These are phyloP conservation scores for Vachellia pachyceras DNA, from an alignment of 306 rosid genomes.

Conservation along the genomic window DNA sequence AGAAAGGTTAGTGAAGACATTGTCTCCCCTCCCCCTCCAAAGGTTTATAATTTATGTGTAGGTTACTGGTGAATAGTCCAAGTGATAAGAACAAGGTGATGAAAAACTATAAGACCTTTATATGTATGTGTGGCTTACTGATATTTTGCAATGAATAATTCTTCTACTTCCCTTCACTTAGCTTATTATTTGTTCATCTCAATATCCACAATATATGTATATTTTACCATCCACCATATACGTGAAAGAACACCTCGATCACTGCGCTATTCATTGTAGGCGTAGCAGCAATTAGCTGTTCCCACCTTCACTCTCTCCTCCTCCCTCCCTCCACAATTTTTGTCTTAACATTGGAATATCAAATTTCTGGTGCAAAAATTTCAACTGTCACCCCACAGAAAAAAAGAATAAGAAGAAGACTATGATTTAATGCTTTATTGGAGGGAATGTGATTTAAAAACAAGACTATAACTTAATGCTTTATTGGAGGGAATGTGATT, in stretches of 20 bases:
- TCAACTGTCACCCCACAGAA: not conserved
- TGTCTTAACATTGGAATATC: too few species aligned
- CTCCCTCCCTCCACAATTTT: too few species aligned
- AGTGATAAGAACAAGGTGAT: too few species aligned
- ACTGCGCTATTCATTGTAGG: too few species aligned
- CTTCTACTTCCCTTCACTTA: not conserved
- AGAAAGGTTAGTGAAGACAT: too few species aligned
- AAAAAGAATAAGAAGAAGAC: not conserved
- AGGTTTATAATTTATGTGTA: too few species aligned
- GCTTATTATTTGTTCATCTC: not conserved
- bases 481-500: not conserved
- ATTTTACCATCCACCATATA: too few species aligned
- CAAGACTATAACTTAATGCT: constrained; percentile 17
- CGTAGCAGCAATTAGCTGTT: too few species aligned
- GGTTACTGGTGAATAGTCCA: too few species aligned
- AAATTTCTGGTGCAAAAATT: not conserved
- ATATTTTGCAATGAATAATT: not conserved
- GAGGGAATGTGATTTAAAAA: not conserved
- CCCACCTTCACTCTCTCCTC: too few species aligned
- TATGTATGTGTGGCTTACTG: not conserved
- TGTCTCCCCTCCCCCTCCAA: too few species aligned
- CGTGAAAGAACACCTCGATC: too few species aligned
- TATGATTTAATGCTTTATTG: constrained; percentile 21
- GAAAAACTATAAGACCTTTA: not conserved
- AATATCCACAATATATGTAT: not conserved